A percentile compares a stretch with the other conserved stretches of the same genome.
Evolutionary conservation across 73 alveolate species (phyloP).

Genomic region (Breviolum minutum): DNA sequence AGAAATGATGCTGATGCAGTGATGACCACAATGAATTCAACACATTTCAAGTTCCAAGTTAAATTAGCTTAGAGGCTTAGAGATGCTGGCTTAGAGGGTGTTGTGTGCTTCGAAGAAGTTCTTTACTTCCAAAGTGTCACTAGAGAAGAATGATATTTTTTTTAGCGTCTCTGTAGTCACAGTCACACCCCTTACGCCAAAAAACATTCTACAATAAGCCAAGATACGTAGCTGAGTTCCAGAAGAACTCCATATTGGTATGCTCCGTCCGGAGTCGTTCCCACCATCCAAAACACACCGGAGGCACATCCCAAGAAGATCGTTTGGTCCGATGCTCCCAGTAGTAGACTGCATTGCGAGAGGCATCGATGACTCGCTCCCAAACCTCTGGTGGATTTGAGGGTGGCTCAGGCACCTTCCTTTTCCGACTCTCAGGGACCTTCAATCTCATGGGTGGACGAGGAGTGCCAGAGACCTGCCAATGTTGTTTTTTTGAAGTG

Average conservation of each 20-base stretch:
- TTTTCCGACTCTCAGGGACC: not conserved
- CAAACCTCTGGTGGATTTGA: conserved; percentile 36
- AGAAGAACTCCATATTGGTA: conserved; percentile 23
- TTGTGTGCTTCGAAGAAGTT: too few relatives aligned
- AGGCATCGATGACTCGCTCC: conserved; percentile 44
- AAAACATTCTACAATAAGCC: not conserved
- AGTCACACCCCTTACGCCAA: too few relatives aligned
- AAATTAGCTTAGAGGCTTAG: too few relatives aligned
- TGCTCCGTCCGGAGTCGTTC: conserved; percentile 34
- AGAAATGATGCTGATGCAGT: not conserved
- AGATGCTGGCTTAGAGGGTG: too few relatives aligned
- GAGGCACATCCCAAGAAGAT: conserved; percentile 39
- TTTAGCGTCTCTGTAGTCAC: too few relatives aligned
- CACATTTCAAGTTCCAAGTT: not conserved
- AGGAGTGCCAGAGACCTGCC: conserved; percentile 1
- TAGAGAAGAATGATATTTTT: too few relatives aligned
- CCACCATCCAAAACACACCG: not conserved
- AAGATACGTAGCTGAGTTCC: conserved; percentile 46
- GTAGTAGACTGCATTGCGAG: conserved; percentile 10
- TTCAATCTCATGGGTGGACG: conserved; percentile 10
- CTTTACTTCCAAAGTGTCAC: too few relatives aligned
- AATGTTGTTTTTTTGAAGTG: not conserved
- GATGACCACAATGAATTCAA: not conserved
- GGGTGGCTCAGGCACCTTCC: conserved; percentile 11
- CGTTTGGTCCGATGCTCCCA: conserved; percentile 17